phyloP scores from a whole-genome alignment of 306 rosid species.

The Malus sieversii region DNA sequence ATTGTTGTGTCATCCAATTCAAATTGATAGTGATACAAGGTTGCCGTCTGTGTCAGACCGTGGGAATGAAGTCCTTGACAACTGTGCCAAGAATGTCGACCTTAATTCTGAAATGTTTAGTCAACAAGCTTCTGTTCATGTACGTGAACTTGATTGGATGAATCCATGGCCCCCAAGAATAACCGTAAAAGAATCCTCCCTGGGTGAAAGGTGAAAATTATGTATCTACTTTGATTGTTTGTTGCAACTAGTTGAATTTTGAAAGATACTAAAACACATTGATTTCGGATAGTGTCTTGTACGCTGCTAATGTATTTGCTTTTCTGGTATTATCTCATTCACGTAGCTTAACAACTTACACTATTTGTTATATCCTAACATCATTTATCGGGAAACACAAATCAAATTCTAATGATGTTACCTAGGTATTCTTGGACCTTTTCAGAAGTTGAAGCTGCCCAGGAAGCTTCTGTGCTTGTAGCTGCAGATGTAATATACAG shows the following conservation, averaged over 20 bases:
- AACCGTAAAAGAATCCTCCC: constrained; percentile 30
- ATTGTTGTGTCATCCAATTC: not conserved
- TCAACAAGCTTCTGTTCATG: constrained; percentile 38
- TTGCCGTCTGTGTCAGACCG: constrained; percentile 44
- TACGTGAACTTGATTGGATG: constrained; percentile 85
- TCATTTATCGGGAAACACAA: constrained; percentile 1
- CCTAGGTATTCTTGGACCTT: constrained; percentile 66
- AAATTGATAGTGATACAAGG: constrained; percentile 7
- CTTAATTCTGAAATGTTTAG: constrained; percentile 52
- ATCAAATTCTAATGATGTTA: constrained; percentile 17
- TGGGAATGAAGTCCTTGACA: constrained; percentile 69
- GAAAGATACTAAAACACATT: not conserved
- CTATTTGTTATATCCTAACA: constrained; percentile 1
- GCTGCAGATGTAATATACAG: constrained; percentile 93
- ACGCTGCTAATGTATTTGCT: not conserved
- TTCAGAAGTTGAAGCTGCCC: constrained; percentile 62
- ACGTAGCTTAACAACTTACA: not conserved
- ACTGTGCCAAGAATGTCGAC: constrained; percentile 64
- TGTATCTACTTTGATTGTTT: constrained; percentile 1
- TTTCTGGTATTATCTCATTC: not conserved
- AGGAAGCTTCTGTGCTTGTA: constrained; percentile 62
- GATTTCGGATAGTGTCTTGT: not conserved
- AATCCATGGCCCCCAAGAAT: constrained; percentile 67
- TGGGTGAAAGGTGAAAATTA: constrained; percentile 35
- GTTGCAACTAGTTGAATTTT: not conserved